Base-by-base conservation (phyloP, 495 filamentous ascomycete genomes). In the Podospora australis region DNA sequence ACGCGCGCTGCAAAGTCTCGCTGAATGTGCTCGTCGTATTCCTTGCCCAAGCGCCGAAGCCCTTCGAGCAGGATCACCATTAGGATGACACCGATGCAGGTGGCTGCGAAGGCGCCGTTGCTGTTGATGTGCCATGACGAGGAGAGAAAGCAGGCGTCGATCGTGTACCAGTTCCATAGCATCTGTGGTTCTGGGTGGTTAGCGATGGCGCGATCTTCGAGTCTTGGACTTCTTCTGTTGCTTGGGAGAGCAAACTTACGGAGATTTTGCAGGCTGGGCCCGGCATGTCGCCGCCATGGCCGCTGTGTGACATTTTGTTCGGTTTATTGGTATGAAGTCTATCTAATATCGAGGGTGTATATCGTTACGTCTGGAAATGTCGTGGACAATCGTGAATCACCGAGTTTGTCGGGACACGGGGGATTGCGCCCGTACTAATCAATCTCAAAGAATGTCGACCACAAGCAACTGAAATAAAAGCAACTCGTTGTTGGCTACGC, bases 121-220 rank as follows among this genome's bases (percentile, higher is more conserved):
- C 54, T 66, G 14, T 54, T 66, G 52, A 77, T 69, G 17, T 69
- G 63, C 77, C 75, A 79, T 9, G 64, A 63, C 10, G 55, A 55
- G 9, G 73, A 53, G 39, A 78, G 57, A 59, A 79, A 75, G 62
- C 70, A 77, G 39, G 73, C 50, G 47, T 77, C 72, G 53, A 77
- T 63, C 0, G 72, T 78, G 58, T 75, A 66, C 76, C 76, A 80
- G 61, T 79, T 79, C 76, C 77, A 80, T 39, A 76, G 63, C 77
- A 80, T 80, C 75, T 79, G 40, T 23, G 4, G 7, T 14, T 22
- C 2, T 3, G 3, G 30, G 30, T 13, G 4, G 11, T 11, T 3
- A 34, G 16, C 3, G 4, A 14, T 10, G 3, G 30, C 4, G 30
- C 30, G 16, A 34, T n/a, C n/a, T n/a, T n/a, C n/a, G n/a, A n/a